Evolutionary conservation across 2,329 filamentous ascomycete species (phyloP).

Genomic region (Penicillium sp.): DNA sequence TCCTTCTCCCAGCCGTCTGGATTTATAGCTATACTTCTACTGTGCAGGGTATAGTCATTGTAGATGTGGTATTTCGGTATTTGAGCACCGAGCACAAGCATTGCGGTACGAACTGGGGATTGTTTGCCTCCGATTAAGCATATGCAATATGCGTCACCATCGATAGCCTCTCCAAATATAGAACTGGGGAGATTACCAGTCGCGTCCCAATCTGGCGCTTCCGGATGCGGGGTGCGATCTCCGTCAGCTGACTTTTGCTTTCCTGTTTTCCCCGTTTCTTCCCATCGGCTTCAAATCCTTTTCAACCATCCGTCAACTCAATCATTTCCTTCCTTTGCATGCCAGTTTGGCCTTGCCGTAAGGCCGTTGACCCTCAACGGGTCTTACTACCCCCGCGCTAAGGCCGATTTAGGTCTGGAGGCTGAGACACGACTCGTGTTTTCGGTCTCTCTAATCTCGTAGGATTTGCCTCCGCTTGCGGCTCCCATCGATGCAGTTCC

Average conservation of each 20-base stretch:
- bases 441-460: slow-evolving; percentile 5
- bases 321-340: slow-evolving; percentile 3
- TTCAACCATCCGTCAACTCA: background rate
- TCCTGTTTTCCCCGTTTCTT: background rate
- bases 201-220: slow-evolving; percentile 8
- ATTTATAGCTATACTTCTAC: background rate
- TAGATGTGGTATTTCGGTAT: background rate
- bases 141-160: background rate
- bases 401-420: slow-evolving; percentile 20
- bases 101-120: background rate
- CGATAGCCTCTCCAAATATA: background rate
- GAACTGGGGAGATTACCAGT: background rate
- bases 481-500: slow-evolving; percentile 10
- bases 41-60: background rate
- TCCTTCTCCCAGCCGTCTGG: background rate
- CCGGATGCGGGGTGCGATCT: slow-evolving; percentile 12
- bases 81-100: background rate
- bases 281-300: background rate
- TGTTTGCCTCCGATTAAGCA: slow-evolving; percentile 1
- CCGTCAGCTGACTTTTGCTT: slow-evolving; percentile 11
- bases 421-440: slow-evolving; percentile 20
- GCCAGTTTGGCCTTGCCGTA: slow-evolving; percentile 3
- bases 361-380: slow-evolving; percentile 22
- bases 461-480: slow-evolving; percentile 8
- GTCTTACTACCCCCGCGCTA: slow-evolving; percentile 20